Base-by-base conservation (phyloP, 768 basidiomycete genomes). In the Pleurotus eryngii region DNA sequence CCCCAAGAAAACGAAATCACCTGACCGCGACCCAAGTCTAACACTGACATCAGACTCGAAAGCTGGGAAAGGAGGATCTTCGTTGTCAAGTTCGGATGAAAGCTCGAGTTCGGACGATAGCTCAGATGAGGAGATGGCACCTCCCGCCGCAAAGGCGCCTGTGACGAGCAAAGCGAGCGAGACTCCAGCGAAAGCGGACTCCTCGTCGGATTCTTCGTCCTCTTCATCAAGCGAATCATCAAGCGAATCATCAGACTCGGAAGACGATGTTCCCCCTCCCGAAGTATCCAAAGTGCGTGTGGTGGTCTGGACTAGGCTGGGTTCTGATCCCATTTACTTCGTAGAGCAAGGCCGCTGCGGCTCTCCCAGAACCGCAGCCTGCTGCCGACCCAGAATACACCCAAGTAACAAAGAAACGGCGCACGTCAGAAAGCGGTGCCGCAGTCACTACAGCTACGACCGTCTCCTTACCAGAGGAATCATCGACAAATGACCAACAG, bases 371-470 rank as follows among this genome's bases (percentile, higher is more conserved):
- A 49, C 30, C 57, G 14, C 43, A 42, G 15, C 42, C 40, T 12
- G 51, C 53, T 26, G 57, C 20, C 7, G 65, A 68, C 4, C 64
- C 71, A 53, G 69, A 54, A 6, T 54, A 40, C 51, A 42, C 60
- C 22, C 76, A 70, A 51, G 72, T 76, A 11, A 75, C 78, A 0
- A 90, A 91, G 69, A 90, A 83, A 66, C 84, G 83, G 38, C 81
- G 81, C 49, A 82, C 75, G 0, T 74, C 77, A n/a, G 76, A 76
- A 56, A 74, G 68, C 49, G 84, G 84, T 15, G 68, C 75, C 37
- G 78, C 82, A 7, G 74, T 82, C 3, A 61, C 75, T 1, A 85
- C 80, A 3, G 72, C 78, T 14, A 73, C 76, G 9, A 70, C 73
- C 37, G 62, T 60, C 11, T 59, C 62, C 14, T 42, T 46, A 7